Evolutionary conservation across 768 basidiomycete species (phyloP).

Genomic region (Boletellus ananas): DNA sequence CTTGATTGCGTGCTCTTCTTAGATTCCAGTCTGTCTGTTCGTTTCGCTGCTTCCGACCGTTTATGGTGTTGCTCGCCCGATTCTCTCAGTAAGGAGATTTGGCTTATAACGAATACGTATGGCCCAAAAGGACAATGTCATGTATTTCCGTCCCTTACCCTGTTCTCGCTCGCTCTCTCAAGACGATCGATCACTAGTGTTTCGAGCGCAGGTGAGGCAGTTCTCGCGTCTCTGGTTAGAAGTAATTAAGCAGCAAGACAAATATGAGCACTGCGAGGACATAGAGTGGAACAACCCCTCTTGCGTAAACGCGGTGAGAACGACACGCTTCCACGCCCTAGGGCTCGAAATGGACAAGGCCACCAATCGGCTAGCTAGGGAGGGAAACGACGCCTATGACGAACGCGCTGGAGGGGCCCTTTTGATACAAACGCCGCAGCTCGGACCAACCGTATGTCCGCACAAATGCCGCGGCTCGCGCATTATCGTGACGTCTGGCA

Average conservation of each 20-base stretch:
- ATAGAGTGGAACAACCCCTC: neutral
- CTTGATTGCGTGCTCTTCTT: neutral
- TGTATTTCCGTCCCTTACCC: neutral
- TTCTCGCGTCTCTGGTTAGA: neutral
- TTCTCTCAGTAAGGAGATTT: neutral
- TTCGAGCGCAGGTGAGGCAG: neutral
- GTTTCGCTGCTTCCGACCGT: neutral
- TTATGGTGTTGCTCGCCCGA: neutral
- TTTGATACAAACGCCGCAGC: too few relatives aligned
- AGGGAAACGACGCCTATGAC: neutral
- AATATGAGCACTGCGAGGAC: neutral
- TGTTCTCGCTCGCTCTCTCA: neutral
- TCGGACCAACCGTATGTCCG: too few relatives aligned
- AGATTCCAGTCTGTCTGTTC: neutral
- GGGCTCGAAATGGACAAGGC: too few relatives aligned
- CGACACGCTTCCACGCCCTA: too few relatives aligned
- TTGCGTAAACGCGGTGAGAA: neutral
- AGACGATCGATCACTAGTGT: neutral
- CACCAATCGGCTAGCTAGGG: neutral
- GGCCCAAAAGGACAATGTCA: slow-evolving; percentile 1
- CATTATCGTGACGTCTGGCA: too few relatives aligned
- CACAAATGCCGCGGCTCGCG: too few relatives aligned
- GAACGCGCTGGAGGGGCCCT: too few relatives aligned
- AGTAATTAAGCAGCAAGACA: neutral
- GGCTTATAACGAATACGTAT: slow-evolving; percentile 1